Evolutionary conservation across 2,329 filamentous ascomycete genomes (phyloP).

Genomic region (Lasiodiplodia theobromae): DNA sequence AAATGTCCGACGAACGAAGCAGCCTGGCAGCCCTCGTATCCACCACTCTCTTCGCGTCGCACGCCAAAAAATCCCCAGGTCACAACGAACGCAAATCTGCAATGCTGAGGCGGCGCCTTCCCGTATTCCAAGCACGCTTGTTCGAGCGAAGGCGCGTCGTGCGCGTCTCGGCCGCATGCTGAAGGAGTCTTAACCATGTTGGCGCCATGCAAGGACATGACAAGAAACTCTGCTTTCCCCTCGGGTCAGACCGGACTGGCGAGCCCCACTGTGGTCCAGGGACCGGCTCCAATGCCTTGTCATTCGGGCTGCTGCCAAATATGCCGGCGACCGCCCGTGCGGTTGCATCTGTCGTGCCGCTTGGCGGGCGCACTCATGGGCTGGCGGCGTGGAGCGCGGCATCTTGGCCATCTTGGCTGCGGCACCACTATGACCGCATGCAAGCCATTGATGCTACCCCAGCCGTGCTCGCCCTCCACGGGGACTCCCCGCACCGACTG

Average conservation of each 20-base stretch:
- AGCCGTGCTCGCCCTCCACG: constrained; percentile 14
- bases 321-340: neutral
- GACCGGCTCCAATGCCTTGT: neutral
- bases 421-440: constrained; percentile 10
- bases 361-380: constrained; percentile 11
- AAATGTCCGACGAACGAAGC: constrained; percentile 17
- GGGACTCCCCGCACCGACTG: neutral
- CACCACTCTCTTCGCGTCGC: neutral
- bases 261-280: neutral
- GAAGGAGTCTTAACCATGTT: constrained; percentile 19
- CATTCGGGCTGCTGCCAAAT: constrained; percentile 7
- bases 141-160: constrained; percentile 17
- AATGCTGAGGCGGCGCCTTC: neutral
- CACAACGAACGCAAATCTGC: no score
- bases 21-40: neutral
- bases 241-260: constrained; percentile 17
- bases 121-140: constrained; percentile 15
- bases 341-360: constrained; percentile 5
- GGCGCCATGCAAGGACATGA: constrained; percentile 17
- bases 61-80: neutral
- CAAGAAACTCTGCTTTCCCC: neutral
- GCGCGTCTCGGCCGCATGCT: constrained; percentile 16
- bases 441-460: constrained; percentile 21
- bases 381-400: constrained; percentile 14
- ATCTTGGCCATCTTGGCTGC: constrained; percentile 27